A percentile compares a stretch with the other conserved stretches of the same genome.
These are phyloP conservation scores for Vanderwaltozyma tropicalis DNA, from an alignment of 805 yeast species.

Conservation along the genomic window DNA sequence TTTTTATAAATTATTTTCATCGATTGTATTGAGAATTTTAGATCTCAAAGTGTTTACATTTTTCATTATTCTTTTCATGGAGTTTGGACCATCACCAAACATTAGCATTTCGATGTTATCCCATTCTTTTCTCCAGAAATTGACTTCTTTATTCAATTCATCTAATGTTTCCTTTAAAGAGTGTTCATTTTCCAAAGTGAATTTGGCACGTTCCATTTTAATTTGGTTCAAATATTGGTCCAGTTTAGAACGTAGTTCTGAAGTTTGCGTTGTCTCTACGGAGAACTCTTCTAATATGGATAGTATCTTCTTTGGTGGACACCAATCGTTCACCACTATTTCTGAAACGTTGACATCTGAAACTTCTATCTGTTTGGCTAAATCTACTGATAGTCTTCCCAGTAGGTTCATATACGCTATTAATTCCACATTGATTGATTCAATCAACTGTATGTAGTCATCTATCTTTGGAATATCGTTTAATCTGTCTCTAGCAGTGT, in stretches of 20 bases:
- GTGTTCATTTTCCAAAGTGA: slow-evolving; percentile 23
- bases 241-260: slow-evolving; percentile 9
- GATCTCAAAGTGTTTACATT: slow-evolving; percentile 16
- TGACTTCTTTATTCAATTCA: slow-evolving; percentile 19
- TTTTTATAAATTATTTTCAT: too few species aligned
- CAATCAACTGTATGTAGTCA: slow-evolving; percentile 13
- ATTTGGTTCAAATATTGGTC: slow-evolving; percentile 18
- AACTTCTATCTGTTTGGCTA: slow-evolving; percentile 19
- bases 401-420: slow-evolving; percentile 19
- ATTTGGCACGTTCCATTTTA: slow-evolving; percentile 25
- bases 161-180: slow-evolving; percentile 14
- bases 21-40: slow-evolving; percentile 1
- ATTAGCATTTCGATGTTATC: slow-evolving; percentile 22
- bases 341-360: slow-evolving; percentile 12
- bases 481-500: not conserved
- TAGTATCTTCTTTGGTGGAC: slow-evolving; percentile 12
- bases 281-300: slow-evolving; percentile 14
- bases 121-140: slow-evolving; percentile 24
- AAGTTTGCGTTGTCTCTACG: slow-evolving; percentile 8
- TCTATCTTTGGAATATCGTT: slow-evolving; percentile 3
- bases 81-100: slow-evolving; percentile 24
- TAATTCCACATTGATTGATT: slow-evolving; percentile 11
- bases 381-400: slow-evolving; percentile 20
- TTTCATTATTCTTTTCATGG: slow-evolving; percentile 22
- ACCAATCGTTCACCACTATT: slow-evolving; percentile 16